phyloP scores from a whole-genome alignment of 805 yeast species.

The Zygoascus tannicola region DNA sequence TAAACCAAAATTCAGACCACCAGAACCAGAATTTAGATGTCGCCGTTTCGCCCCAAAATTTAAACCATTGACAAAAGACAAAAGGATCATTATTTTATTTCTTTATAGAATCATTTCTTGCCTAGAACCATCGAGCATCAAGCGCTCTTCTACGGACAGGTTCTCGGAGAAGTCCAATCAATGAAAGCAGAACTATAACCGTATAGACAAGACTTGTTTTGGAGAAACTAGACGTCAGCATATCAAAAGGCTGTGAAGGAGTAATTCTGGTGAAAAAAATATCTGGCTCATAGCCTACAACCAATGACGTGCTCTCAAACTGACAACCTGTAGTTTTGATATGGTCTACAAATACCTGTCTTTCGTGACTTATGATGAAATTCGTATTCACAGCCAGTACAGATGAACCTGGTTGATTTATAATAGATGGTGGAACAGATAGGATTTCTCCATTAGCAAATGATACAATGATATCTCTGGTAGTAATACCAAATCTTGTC shows the following conservation, averaged over 20 bases:
- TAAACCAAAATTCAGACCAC: too few species aligned
- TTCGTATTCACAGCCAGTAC: constrained; percentile 42
- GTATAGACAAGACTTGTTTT: constrained; percentile 54
- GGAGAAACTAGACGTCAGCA: constrained; percentile 58
- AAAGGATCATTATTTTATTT: too few species aligned
- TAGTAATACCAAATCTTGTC: constrained; percentile 59
- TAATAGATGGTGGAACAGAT: constrained; percentile 56
- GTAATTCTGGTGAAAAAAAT: constrained; percentile 66
- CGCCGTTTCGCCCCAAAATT: too few species aligned
- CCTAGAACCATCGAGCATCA: constrained; percentile 12
- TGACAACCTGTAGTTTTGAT: constrained; percentile 51
- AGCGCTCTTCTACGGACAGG: constrained; percentile 12
- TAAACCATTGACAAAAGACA: too few species aligned
- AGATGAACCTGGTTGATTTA: constrained; percentile 62
- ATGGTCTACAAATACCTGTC: constrained; percentile 31
- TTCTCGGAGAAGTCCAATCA: constrained; percentile 12
- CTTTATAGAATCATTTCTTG: background rate
- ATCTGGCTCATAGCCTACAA: constrained; percentile 54
- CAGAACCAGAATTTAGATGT: too few species aligned
- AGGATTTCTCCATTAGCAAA: constrained; percentile 54
- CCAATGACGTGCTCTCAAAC: constrained; percentile 65
- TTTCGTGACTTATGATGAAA: constrained; percentile 42
- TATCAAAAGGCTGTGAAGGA: constrained; percentile 81
- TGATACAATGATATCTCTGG: constrained; percentile 53
- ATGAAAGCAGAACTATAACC: constrained; percentile 36